A percentile compares a stretch with the other conserved stretches of the same genome.
Evolutionary conservation across 257 asterid species (phyloP).

Genomic region (Solanum chaucha): DNA sequence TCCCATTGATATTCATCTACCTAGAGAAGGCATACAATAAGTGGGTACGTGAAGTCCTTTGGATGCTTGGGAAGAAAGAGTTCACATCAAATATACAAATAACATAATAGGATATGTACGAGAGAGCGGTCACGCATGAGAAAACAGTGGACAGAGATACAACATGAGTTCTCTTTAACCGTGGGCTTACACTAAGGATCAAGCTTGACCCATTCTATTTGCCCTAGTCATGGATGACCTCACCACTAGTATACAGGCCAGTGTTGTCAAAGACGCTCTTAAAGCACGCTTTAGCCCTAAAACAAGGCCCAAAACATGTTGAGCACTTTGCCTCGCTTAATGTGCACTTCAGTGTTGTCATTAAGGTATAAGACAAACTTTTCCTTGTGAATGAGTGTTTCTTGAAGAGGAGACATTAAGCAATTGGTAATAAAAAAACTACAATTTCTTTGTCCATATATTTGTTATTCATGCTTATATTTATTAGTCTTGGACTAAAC

Average conservation of each 20-base stretch:
- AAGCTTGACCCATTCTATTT: background rate
- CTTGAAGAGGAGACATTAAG: background rate
- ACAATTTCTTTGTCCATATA: background rate
- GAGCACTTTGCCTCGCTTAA: background rate
- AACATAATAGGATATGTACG: background rate
- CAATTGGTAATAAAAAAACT: background rate
- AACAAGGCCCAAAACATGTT: background rate
- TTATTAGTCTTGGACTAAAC: background rate
- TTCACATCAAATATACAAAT: background rate
- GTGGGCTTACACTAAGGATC: background rate
- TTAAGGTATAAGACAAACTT: background rate
- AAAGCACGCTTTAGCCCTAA: background rate
- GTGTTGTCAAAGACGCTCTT: background rate
- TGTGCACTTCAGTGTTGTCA: background rate
- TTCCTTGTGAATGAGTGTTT: background rate
- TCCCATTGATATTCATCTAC: background rate
- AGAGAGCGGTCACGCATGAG: background rate
- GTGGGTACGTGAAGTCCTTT: background rate
- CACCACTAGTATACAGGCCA: background rate
- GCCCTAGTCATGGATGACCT: background rate
- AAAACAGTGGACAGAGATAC: background rate
- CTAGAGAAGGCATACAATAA: background rate
- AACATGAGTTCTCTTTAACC: background rate
- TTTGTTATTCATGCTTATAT: background rate
- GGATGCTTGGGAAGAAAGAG: background rate